Percentiles rank a stretch among this genome's conserved stretches.
phyloP scores from a whole-genome alignment of 768 basidiomycete genomes.

The Pisolithus sp. region DNA sequence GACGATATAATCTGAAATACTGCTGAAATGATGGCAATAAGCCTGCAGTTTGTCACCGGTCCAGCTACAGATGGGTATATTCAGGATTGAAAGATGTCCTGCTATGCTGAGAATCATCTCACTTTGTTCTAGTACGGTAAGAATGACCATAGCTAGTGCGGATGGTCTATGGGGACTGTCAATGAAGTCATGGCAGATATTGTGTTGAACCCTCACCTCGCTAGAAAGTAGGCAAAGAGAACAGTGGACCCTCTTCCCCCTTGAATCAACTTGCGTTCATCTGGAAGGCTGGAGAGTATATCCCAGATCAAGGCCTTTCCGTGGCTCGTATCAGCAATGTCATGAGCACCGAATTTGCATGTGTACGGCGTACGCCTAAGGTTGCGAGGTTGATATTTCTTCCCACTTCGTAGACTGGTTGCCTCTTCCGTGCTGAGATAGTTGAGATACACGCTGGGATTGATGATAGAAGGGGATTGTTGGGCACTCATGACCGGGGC shows the following conservation, averaged over 20 bases:
- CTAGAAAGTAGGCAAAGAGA: constrained; percentile 17
- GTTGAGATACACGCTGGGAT: neutral
- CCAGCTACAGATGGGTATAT: constrained; percentile 10
- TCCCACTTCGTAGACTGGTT: neutral
- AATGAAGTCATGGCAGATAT: neutral
- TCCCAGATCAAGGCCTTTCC: constrained; percentile 21
- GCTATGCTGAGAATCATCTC: neutral
- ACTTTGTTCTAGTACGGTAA: constrained; percentile 18
- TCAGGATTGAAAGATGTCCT: neutral
- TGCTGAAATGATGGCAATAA: constrained; percentile 11
- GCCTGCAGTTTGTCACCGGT: constrained; percentile 16
- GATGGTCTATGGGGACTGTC: constrained; percentile 10
- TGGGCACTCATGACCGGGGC: neutral
- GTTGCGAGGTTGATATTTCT: neutral
- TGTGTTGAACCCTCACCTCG: constrained; percentile 12
- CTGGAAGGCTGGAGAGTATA: constrained; percentile 17
- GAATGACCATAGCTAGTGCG: constrained; percentile 2
- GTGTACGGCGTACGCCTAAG: neutral
- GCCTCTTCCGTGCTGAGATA: neutral
- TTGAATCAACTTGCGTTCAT: constrained; percentile 14
- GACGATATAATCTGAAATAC: constrained; percentile 14
- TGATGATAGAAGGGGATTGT: neutral
- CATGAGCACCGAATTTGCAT: neutral
- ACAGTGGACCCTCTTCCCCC: constrained; percentile 9
- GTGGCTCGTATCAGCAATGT: neutral